Percentiles rank a stretch among this genome's conserved stretches.
phyloP scores from a whole-genome alignment of 495 filamentous ascomycete genomes.

The Parathielavia hyrcaniae region DNA sequence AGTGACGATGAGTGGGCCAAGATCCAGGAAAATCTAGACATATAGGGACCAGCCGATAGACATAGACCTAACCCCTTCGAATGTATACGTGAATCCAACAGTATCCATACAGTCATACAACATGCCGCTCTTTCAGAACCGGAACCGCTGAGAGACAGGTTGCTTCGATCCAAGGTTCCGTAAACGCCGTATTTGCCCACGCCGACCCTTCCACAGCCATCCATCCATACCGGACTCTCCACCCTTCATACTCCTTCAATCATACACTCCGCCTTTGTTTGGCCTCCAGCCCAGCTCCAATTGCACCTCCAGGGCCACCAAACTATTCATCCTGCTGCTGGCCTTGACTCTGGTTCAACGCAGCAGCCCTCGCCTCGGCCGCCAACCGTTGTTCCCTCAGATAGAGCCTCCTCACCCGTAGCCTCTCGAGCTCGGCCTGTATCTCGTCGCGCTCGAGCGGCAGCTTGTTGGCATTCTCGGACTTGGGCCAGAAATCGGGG shows the following conservation, averaged over 20 bases:
- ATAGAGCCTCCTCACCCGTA: slow-evolving; percentile 57
- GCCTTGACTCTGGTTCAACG: slow-evolving; percentile 30
- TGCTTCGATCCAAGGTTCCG: neutral
- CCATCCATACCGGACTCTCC: neutral
- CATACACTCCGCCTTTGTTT: slow-evolving; percentile 2
- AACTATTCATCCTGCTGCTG: slow-evolving; percentile 19
- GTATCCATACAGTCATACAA: slow-evolving; percentile 12
- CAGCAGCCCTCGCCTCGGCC: slow-evolving; percentile 35
- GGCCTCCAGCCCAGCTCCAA: neutral
- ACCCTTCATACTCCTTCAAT: neutral
- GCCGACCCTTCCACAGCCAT: neutral
- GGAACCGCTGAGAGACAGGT: slow-evolving; percentile 7
- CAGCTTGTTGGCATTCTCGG: slow-evolving; percentile 78
- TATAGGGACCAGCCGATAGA: slow-evolving; percentile 14
- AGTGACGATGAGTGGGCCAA: slow-evolving; percentile 44
- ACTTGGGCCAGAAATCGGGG: slow-evolving; percentile 87
- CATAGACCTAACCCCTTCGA: neutral
- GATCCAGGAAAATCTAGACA: slow-evolving; percentile 45
- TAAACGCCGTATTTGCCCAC: slow-evolving; percentile 5
- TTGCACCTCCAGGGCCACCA: neutral
- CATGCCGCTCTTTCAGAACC: neutral
- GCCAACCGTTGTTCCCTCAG: slow-evolving; percentile 55
- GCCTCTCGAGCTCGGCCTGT: slow-evolving; percentile 62
- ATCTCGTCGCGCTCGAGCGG: slow-evolving; percentile 88
- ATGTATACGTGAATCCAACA: slow-evolving; percentile 6